Conservation (phyloP, 2,329 filamentous ascomycete genomes). For the Cadophora luteo-olivacea region DNA sequence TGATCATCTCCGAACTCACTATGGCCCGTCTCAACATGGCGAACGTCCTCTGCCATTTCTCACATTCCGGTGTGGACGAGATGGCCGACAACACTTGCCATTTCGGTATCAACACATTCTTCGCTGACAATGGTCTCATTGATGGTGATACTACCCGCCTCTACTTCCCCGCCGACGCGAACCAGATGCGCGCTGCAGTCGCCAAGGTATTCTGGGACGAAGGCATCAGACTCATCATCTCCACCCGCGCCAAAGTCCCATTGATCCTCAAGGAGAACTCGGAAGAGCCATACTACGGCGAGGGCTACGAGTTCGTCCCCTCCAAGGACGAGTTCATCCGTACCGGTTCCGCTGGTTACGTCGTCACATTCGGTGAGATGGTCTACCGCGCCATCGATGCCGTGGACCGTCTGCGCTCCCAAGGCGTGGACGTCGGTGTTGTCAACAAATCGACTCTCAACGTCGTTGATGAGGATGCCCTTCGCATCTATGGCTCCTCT, state of each 20-base stretch:
- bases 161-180: constrained; percentile 50
- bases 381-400: constrained; percentile 49
- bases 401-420: constrained; percentile 46
- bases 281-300: constrained; percentile 46
- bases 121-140: constrained; percentile 49
- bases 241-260: constrained; percentile 48
- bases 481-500: constrained; percentile 46
- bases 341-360: constrained; percentile 46
- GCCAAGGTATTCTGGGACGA: constrained; percentile 48
- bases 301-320: constrained; percentile 47
- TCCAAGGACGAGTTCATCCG: constrained; percentile 49
- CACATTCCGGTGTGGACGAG: constrained; percentile 49
- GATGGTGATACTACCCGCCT: constrained; percentile 46
- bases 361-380: constrained; percentile 49
- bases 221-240: constrained; percentile 48
- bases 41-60: constrained; percentile 49
- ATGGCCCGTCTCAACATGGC: constrained; percentile 49
- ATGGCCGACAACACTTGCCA: constrained; percentile 52
- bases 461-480: constrained; percentile 48
- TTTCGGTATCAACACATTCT: constrained; percentile 50
- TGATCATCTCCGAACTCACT: constrained; percentile 50
- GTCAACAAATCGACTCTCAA: constrained; percentile 50
- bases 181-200: constrained; percentile 49
- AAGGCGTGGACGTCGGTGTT: constrained; percentile 47
- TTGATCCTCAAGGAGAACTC: constrained; percentile 48